Percentiles rank a stretch among this genome's conserved stretches.
These are phyloP conservation scores for Ambrosiella cleistominuta DNA, from an alignment of 2,329 filamentous ascomycete species.

Conservation along the genomic window DNA sequence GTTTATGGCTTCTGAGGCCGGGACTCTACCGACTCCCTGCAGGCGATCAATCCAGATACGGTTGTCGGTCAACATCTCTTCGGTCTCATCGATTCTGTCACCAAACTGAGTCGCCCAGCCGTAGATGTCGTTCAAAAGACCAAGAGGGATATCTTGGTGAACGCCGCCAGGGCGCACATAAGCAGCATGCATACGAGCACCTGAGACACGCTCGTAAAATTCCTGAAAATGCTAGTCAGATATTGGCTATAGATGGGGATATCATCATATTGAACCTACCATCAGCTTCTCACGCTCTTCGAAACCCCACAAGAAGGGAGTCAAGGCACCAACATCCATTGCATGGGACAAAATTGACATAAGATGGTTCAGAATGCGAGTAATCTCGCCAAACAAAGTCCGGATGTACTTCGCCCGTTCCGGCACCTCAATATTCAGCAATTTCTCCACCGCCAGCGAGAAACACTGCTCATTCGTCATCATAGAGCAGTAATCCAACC, in stretches of 20 bases:
- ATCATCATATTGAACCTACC: conserved; percentile 37
- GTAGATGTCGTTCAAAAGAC: conserved; percentile 95
- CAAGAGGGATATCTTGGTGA: conserved; percentile 82
- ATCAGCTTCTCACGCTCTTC: conserved; percentile 99
- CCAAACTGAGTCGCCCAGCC: conserved; percentile 99
- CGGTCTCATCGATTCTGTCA: conserved; percentile 95
- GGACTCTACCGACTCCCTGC: conserved; percentile 78
- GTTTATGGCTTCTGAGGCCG: conserved; percentile 86
- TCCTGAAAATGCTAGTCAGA: conserved; percentile 41
- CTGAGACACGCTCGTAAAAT: conserved; percentile 98
- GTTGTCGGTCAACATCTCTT: conserved; percentile 97
- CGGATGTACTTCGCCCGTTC: conserved; percentile 93
- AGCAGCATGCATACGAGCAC: conserved; percentile 88
- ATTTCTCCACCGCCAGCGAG: conserved; percentile 88
- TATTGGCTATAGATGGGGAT: not conserved
- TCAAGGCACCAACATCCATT: conserved; percentile 97
- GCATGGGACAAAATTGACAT: conserved; percentile 96
- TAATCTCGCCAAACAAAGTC: conserved; percentile 90
- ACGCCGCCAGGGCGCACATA: conserved; percentile 95
- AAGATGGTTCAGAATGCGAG: conserved; percentile 83
- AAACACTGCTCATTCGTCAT: conserved; percentile 99
- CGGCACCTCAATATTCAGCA: conserved; percentile 90
- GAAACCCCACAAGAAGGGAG: conserved; percentile 97
- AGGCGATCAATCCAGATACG: conserved; percentile 96
- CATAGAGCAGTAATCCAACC: conserved; percentile 98